Percentiles rank a stretch among this genome's conserved stretches.
These are phyloP conservation scores for Brassica napus DNA, from an alignment of 345 rosid species.

Conservation along the genomic window DNA sequence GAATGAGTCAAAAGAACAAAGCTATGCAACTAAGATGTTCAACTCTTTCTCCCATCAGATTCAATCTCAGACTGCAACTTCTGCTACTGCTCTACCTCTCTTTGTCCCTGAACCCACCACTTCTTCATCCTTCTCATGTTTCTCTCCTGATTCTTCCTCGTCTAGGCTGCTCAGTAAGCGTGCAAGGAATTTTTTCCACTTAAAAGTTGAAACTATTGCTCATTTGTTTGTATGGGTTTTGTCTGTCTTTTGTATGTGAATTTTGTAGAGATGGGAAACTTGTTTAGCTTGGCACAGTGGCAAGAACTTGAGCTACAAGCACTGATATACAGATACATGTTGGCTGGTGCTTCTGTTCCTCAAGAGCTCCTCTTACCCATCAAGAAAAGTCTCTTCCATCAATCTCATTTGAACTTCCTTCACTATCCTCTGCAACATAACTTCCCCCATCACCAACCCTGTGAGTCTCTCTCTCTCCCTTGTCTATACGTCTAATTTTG, in stretches of 20 bases:
- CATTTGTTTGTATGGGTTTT: neutral
- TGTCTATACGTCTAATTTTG: neutral
- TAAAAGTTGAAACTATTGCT: neutral
- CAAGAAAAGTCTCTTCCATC: conserved; percentile 48
- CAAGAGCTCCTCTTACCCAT: conserved; percentile 66
- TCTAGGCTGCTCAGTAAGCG: conserved; percentile 54
- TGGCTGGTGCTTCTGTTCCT: conserved; percentile 71
- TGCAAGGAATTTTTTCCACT: neutral
- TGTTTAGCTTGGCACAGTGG: conserved; percentile 79
- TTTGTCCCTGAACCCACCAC: conserved; percentile 55
- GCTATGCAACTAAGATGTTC: conserved; percentile 62
- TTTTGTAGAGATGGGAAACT: conserved; percentile 64
- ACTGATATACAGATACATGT: conserved; percentile 73
- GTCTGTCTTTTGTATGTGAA: neutral
- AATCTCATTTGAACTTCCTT: conserved; percentile 46
- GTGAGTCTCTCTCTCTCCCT: conserved; percentile 14
- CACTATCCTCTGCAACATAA: conserved; percentile 38
- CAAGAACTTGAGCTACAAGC: conserved; percentile 95
- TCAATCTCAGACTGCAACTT: conserved; percentile 45
- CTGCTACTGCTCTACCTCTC: conserved; percentile 67
- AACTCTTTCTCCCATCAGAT: conserved; percentile 57
- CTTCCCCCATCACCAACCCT: conserved; percentile 31
- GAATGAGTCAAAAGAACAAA: conserved; percentile 62
- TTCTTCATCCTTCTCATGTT: conserved; percentile 53
- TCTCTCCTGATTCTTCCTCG: conserved; percentile 37